These are phyloP conservation scores for Elongisporangium anandrum DNA, from an alignment of 352 stramenopile species.

Conservation along the genomic window DNA sequence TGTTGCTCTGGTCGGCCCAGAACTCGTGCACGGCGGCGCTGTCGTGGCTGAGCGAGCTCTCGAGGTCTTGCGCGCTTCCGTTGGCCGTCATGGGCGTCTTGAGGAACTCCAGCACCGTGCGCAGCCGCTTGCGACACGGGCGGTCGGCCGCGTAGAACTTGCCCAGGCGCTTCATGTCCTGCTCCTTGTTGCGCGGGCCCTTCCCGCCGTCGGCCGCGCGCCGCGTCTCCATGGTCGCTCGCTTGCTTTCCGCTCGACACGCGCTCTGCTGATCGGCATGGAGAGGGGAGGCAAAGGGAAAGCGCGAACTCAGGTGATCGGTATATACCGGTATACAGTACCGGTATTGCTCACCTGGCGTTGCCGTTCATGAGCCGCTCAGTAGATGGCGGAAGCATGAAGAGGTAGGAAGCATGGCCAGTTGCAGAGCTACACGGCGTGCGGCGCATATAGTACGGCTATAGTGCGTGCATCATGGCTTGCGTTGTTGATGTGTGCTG, in stretches of 20 bases:
- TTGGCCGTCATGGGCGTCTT: constrained; percentile 33
- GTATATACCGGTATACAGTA: neutral
- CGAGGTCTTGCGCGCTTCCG: neutral
- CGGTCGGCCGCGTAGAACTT: constrained; percentile 86
- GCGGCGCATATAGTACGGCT: neutral
- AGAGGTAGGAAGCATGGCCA: neutral
- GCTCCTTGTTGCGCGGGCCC: constrained; percentile 25
- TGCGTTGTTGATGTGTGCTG: neutral
- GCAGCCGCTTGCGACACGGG: constrained; percentile 77
- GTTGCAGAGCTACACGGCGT: neutral
- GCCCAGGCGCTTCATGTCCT: constrained; percentile 73
- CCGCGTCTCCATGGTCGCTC: neutral
- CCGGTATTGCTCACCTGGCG: neutral
- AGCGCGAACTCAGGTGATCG: neutral
- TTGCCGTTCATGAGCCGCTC: neutral
- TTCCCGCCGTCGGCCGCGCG: constrained; percentile 8
- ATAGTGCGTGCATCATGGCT: neutral
- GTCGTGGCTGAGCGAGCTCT: constrained; percentile 10
- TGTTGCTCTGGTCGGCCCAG: constrained; percentile 69
- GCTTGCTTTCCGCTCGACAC: neutral
- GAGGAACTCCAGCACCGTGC: constrained; percentile 81
- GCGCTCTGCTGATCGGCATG: neutral
- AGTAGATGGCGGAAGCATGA: neutral
- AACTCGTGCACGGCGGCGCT: constrained; percentile 58
- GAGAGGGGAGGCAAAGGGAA: neutral